Percentiles rank a stretch among this genome's conserved stretches.
phyloP scores from a whole-genome alignment of 1,139 yeast species.

The Suhomyces guaymorum region DNA sequence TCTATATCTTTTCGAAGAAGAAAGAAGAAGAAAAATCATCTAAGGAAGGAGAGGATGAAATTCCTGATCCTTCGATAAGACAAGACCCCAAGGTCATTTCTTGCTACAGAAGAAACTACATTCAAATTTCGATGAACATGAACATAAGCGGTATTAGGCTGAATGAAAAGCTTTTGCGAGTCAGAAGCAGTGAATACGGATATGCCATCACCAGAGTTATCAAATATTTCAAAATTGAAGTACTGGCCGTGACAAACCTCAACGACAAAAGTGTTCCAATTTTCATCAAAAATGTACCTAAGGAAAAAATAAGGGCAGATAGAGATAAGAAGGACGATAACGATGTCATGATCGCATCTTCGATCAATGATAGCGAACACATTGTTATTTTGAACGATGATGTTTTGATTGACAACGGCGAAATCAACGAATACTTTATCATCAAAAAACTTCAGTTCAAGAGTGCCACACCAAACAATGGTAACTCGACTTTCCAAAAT shows the following conservation, averaged over 20 bases:
- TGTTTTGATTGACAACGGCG: slow-evolving; percentile 23
- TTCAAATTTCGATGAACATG: slow-evolving; percentile 40
- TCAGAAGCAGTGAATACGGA: slow-evolving; percentile 39
- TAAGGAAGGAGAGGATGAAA: slow-evolving; percentile 2
- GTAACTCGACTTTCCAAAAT: slow-evolving; percentile 56
- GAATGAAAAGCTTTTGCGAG: slow-evolving; percentile 30
- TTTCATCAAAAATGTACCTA: slow-evolving; percentile 29
- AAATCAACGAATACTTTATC: slow-evolving; percentile 36
- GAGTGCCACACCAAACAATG: slow-evolving; percentile 66
- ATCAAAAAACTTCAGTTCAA: slow-evolving; percentile 55
- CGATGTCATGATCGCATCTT: slow-evolving; percentile 23
- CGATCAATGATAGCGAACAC: slow-evolving; percentile 30
- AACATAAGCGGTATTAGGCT: slow-evolving; percentile 33
- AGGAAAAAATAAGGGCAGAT: slow-evolving; percentile 26
- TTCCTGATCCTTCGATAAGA: slow-evolving; percentile 6
- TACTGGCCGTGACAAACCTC: slow-evolving; percentile 39
- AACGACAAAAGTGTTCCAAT: slow-evolving; percentile 35
- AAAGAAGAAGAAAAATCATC: slow-evolving; percentile 12
- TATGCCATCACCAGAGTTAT: slow-evolving; percentile 38
- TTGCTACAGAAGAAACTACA: slow-evolving; percentile 49
- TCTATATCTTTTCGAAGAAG: slow-evolving; percentile 31
- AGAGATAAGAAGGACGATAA: slow-evolving; percentile 14
- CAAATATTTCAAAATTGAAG: slow-evolving; percentile 43
- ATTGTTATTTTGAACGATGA: slow-evolving; percentile 33
- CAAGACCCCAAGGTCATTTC: slow-evolving; percentile 43